These are phyloP conservation scores for Aechmea fasciata DNA, from an alignment of 176 grass and related monocot species.

Conservation along the genomic window DNA sequence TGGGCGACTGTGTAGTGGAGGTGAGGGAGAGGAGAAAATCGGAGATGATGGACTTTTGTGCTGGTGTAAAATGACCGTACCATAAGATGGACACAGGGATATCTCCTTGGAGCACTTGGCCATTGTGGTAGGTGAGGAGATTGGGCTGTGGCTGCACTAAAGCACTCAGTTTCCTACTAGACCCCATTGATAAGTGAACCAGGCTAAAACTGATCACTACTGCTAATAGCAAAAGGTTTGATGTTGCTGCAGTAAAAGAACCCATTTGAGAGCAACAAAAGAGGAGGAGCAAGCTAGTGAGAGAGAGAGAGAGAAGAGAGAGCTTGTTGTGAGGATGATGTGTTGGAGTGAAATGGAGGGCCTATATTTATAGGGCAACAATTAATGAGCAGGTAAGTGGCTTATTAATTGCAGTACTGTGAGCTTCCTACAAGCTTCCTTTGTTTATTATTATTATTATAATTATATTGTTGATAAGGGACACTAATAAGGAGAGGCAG, in stretches of 20 bases:
- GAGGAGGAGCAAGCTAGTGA: not conserved
- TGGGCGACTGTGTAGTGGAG: slow-evolving; percentile 10
- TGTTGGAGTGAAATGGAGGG: not conserved
- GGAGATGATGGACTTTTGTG: slow-evolving; percentile 62
- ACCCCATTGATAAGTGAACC: slow-evolving; percentile 12
- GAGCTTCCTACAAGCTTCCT: not conserved
- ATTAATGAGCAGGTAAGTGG: not conserved
- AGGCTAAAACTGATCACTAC: slow-evolving; percentile 17
- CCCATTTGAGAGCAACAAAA: slow-evolving; percentile 25
- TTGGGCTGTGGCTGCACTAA: slow-evolving; percentile 33
- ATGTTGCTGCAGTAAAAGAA: not conserved
- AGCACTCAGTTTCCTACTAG: slow-evolving; percentile 33
- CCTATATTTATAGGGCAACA: not conserved
- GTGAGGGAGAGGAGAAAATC: slow-evolving; percentile 69
- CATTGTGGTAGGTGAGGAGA: slow-evolving; percentile 58
- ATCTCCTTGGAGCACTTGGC: slow-evolving; percentile 48
- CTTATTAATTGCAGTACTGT: not conserved
- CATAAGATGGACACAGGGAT: slow-evolving; percentile 54
- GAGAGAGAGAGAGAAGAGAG: not conserved
- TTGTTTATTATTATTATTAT: not conserved
- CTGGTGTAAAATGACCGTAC: slow-evolving; percentile 52
- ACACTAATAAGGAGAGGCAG: not conserved
- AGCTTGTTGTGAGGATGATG: not conserved
- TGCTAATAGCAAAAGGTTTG: not conserved
- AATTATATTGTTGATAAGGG: not conserved